Percentiles rank a stretch among this genome's conserved stretches.
phyloP scores from a whole-genome alignment of 2,329 filamentous ascomycete species.

The Celoporthe dispersa region DNA sequence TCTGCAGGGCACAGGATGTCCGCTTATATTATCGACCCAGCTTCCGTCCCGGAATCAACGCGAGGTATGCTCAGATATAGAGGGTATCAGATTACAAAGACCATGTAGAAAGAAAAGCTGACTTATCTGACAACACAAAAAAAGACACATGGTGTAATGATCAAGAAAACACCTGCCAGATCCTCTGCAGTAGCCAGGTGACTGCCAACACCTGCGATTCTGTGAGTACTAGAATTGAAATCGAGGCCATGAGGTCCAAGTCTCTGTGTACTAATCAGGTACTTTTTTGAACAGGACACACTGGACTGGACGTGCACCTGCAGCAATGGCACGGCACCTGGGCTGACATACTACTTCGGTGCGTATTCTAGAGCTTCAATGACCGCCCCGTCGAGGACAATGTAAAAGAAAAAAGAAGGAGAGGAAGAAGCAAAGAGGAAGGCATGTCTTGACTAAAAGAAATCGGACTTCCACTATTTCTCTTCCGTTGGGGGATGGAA shows the following conservation, averaged over 20 bases:
- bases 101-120: neutral
- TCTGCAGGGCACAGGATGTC: neutral
- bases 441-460: no score
- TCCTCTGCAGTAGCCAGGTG: neutral
- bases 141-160: neutral
- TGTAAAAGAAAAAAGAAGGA: no score
- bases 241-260: no score
- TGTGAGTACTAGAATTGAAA: neutral
- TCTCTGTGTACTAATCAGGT: neutral
- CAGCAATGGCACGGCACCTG: neutral
- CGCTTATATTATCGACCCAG: neutral
- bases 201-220: neutral
- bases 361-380: neutral
- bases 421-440: no score
- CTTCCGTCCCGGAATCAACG: neutral
- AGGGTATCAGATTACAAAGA: neutral
- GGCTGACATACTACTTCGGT: neutral
- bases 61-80: neutral
- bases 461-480: no score
- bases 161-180: conserved; percentile 1
- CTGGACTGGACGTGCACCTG: neutral
- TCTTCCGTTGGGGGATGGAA: no score
- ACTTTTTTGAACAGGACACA: neutral
- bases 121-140: neutral
- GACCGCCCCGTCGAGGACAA: neutral